Evolutionary conservation across 164 flowering plant species (phyloP), one percentile per base, ranked within the genome.

Genomic region (Brasenia schreberi): DNA sequence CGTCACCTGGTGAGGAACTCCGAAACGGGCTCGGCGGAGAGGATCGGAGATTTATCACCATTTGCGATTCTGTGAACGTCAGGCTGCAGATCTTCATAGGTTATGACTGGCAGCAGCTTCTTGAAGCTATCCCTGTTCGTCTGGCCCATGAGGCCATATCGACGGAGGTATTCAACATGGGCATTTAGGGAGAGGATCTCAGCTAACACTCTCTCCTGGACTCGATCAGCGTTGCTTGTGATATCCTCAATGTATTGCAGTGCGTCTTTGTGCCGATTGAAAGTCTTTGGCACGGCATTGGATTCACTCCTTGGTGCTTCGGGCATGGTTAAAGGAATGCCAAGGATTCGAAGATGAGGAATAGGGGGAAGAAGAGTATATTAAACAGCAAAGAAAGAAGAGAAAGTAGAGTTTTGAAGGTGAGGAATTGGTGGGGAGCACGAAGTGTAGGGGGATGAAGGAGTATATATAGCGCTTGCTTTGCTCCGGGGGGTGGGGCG

Each of bases 1-100:
- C n/a, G n/a, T n/a, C 27, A 90, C 97, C 97, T 90, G 1, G 97
- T 90, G 45, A 90, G 68, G 74, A 90, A 90, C 80, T 90, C 97
- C 4, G 97, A 90, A 67, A 90, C 85, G 82, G 94, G 94, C 5
- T 77, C 71, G 5, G 83, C 80, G 65, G 82, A 86, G 69, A 90
- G 89, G 71, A 90, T 87, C 5, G 78, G 86, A 5, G 94, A 85
- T 18, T 71, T 74, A 68, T 90, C 94, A 1, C 97, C 94, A 75
- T 84, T 85, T 78, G 95, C 88, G 49, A 87, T 91, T 43, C 93
- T 87, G 65, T 62, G 70, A 68, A 91, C 79, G 59, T 91, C 85
- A 19, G 86, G 79, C 44, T 83, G 84, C 19, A 91, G 65, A 62
- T 86, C 87, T 44, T 91, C 97, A 69, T 91, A 91, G 42, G 80